Conservation (phyloP, 2,329 filamentous ascomycete genomes). For the Claviceps sp. region DNA sequence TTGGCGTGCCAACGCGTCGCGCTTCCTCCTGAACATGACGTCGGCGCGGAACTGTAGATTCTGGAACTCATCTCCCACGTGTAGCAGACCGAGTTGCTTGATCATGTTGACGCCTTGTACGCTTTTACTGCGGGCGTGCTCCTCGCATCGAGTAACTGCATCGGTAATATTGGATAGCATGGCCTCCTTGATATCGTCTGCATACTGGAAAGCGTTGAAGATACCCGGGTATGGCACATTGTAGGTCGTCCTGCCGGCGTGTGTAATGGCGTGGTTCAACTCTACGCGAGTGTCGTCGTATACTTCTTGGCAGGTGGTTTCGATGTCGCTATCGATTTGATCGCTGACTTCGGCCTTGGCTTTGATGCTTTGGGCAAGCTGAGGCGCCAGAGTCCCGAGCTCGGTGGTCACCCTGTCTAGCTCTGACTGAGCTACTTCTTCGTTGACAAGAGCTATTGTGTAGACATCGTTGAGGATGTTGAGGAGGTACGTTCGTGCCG, state of each 20-base stretch:
- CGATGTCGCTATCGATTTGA: slow-evolving; percentile 67
- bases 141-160: slow-evolving; percentile 68
- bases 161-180: slow-evolving; percentile 82
- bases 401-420: slow-evolving; percentile 72
- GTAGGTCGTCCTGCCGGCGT: slow-evolving; percentile 63
- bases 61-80: slow-evolving; percentile 77
- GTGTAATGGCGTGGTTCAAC: slow-evolving; percentile 60
- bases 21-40: slow-evolving; percentile 82
- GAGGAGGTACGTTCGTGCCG: slow-evolving; percentile 86
- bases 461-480: slow-evolving; percentile 85
- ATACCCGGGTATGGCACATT: slow-evolving; percentile 80
- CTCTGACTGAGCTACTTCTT: slow-evolving; percentile 74
- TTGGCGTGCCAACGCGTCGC: slow-evolving; percentile 69
- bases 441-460: slow-evolving; percentile 72
- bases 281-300: slow-evolving; percentile 72
- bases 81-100: slow-evolving; percentile 74
- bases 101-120: slow-evolving; percentile 74
- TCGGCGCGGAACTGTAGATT: slow-evolving; percentile 81
- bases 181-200: slow-evolving; percentile 80
- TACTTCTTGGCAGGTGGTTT: slow-evolving; percentile 71
- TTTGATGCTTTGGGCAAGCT: slow-evolving; percentile 71
- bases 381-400: slow-evolving; percentile 69
- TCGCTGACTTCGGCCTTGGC: slow-evolving; percentile 70
- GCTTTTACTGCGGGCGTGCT: slow-evolving; percentile 67
- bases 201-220: slow-evolving; percentile 76